A percentile compares a stretch with the other conserved stretches of the same genome.
These are phyloP conservation scores for Ichthyophthirius multifiliis DNA, from an alignment of 169 alveolate genomes.

Conservation along the genomic window DNA sequence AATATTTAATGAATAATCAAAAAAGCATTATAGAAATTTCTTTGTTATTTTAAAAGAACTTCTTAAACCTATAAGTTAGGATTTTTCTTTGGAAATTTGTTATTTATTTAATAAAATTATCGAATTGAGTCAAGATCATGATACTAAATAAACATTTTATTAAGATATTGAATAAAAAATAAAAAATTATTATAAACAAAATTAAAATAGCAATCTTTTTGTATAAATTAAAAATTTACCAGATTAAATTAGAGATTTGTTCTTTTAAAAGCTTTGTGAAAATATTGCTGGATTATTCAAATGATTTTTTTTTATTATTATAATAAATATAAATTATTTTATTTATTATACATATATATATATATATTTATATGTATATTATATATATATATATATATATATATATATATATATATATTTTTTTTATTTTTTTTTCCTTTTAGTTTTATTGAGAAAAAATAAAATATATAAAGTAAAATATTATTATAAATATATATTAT, in stretches of 20 bases:
- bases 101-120: conserved; percentile 14
- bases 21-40: conserved; percentile 1
- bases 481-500: no score
- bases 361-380: no score
- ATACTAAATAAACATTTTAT: neutral
- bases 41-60: conserved; percentile 7
- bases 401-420: no score
- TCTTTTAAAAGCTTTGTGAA: neutral
- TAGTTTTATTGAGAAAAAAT: no score
- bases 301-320: no score
- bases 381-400: no score
- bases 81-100: conserved; percentile 10
- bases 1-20: neutral
- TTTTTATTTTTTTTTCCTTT: no score
- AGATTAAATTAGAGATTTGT: neutral
- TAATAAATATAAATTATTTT: no score
- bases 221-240: neutral
- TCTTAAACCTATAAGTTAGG: neutral
- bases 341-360: no score
- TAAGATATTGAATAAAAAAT: neutral
- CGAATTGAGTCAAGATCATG: neutral
- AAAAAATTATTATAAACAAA: neutral
- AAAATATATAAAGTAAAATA: no score
- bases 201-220: neutral
- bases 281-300: conserved; percentile 6